A percentile compares a stretch with the other conserved stretches of the same genome.
Evolutionary conservation across 2,329 filamentous ascomycete species (phyloP).

Genomic region (Huntiella omanensis): DNA sequence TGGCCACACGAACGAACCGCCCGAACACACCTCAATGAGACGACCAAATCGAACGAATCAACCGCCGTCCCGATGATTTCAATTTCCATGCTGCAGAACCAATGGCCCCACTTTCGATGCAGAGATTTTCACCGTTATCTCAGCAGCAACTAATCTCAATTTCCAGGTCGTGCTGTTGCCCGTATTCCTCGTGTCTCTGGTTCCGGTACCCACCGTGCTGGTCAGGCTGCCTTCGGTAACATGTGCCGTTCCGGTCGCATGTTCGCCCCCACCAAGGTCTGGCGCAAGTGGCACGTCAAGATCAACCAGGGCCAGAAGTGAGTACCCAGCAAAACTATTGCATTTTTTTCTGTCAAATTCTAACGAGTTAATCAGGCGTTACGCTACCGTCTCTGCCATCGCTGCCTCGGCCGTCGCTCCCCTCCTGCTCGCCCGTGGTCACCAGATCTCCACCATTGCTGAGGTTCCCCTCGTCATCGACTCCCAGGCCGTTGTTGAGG

Average conservation of each 20-base stretch:
- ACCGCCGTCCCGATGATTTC: not conserved
- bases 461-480: conserved; percentile 96
- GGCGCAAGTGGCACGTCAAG: conserved; percentile 99
- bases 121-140: conserved; percentile 1
- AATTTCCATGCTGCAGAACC: not conserved
- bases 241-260: conserved; percentile 99
- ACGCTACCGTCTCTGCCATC: conserved; percentile 91
- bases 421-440: conserved; percentile 89
- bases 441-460: conserved; percentile 79
- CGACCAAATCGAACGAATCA: not conserved
- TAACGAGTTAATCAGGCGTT: conserved; percentile 45
- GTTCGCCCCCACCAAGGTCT: conserved; percentile 99
- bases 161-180: conserved; percentile 88
- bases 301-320: conserved; percentile 97
- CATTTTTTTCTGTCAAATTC: not conserved
- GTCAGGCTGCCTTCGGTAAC: conserved; percentile 99
- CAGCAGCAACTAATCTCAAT: conserved; percentile 4
- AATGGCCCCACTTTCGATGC: not conserved
- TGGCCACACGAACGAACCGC: too few relatives aligned
- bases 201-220: conserved; percentile 99
- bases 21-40: too few relatives aligned
- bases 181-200: conserved; percentile 99
- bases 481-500: conserved; percentile 69
- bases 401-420: conserved; percentile 90
- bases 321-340: conserved; percentile 18